Percentiles rank a stretch among this genome's conserved stretches.
phyloP scores from a whole-genome alignment of 192 early-diverging fungal genomes.

The Pilobolus umbonatus region DNA sequence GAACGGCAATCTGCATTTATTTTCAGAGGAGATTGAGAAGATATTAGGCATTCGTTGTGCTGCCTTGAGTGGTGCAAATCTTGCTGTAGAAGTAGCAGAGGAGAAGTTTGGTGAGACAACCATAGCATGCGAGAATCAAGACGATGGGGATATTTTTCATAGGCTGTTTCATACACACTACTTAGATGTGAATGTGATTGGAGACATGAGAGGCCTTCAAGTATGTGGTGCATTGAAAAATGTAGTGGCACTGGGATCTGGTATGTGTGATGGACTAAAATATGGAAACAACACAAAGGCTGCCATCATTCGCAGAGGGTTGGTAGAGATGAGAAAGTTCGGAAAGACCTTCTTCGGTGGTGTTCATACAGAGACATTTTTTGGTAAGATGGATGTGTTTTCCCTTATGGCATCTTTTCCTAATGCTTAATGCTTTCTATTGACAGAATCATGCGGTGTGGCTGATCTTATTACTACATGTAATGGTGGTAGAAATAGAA shows the following conservation, averaged over 20 bases:
- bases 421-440: conserved; percentile 48
- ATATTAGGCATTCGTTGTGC: conserved; percentile 14
- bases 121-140: conserved; percentile 64
- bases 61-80: conserved; percentile 47
- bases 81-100: conserved; percentile 89
- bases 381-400: conserved; percentile 55
- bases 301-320: conserved; percentile 88
- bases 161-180: conserved; percentile 81
- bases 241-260: conserved; percentile 92
- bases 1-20: conserved; percentile 5
- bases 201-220: conserved; percentile 87
- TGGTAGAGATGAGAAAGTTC: conserved; percentile 91
- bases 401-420: neutral
- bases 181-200: conserved; percentile 77
- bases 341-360: conserved; percentile 72
- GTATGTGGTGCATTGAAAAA: conserved; percentile 98
- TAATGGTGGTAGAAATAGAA: conserved; percentile 88
- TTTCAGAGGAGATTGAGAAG: conserved; percentile 18
- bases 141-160: conserved; percentile 65
- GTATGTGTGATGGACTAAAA: conserved; percentile 88
- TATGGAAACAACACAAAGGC: conserved; percentile 74
- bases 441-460: conserved; percentile 73
- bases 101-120: conserved; percentile 95
- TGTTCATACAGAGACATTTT: conserved; percentile 88
- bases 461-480: conserved; percentile 95